Conservation (phyloP, 2,329 filamentous ascomycete genomes). For the Penicillium glabrum region DNA sequence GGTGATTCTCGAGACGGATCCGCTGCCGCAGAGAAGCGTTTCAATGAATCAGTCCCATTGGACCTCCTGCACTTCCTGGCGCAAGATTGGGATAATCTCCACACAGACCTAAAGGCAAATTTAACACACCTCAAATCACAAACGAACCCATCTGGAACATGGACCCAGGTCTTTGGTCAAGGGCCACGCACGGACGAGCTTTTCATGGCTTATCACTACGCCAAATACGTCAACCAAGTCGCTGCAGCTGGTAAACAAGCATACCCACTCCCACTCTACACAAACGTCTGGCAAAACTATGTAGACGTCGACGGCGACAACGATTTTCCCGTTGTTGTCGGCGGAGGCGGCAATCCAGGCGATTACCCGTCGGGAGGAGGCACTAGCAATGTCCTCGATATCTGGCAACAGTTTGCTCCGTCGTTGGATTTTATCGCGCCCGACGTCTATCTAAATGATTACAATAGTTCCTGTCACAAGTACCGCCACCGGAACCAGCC, state of each 20-base stretch:
- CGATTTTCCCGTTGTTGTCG: conserved; percentile 39
- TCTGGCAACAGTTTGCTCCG: conserved; percentile 47
- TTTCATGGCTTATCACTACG: conserved; percentile 51
- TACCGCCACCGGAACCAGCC: conserved; percentile 46
- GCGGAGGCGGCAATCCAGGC: conserved; percentile 46
- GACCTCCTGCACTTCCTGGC: conserved; percentile 35
- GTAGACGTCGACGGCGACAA: conserved; percentile 33
- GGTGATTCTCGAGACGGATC: conserved; percentile 54
- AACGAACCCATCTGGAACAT: conserved; percentile 25
- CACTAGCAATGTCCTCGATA: conserved; percentile 44
- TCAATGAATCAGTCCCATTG: conserved; percentile 37
- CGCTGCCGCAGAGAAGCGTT: conserved; percentile 42
- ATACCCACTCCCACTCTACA: conserved; percentile 47
- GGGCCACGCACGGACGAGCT: conserved; percentile 43
- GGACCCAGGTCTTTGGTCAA: conserved; percentile 44
- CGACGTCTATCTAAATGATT: conserved; percentile 51
- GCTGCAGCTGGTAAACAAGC: conserved; percentile 42
- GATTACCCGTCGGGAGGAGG: conserved; percentile 52
- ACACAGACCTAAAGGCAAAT: conserved; percentile 27
- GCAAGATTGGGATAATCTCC: conserved; percentile 11
- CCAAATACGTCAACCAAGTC: conserved; percentile 43
- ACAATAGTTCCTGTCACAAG: conserved; percentile 40
- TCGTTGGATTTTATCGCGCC: conserved; percentile 49
- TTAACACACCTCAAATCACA: conserved; percentile 25
- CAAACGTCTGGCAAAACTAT: conserved; percentile 50